These are phyloP conservation scores for Diplodia corticola DNA, from an alignment of 2,329 filamentous ascomycete genomes.

Conservation along the genomic window DNA sequence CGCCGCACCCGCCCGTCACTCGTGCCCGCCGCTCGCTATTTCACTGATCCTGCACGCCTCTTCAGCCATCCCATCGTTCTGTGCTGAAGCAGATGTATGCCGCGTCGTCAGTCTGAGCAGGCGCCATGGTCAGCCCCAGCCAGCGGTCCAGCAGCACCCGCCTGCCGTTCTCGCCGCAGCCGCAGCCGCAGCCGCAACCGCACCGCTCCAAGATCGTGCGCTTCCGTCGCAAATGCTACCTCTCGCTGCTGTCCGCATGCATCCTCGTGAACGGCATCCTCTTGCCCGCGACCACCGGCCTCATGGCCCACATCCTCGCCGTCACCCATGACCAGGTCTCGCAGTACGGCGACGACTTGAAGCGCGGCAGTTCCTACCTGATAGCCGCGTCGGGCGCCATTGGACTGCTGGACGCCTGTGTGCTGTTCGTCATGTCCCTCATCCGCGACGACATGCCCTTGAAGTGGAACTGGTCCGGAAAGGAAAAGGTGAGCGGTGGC, in stretches of 20 bases:
- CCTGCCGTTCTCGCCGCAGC: neutral
- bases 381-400: neutral
- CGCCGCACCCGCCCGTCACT: neutral
- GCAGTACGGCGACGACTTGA: neutral
- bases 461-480: slow-evolving; percentile 11
- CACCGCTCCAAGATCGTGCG: neutral
- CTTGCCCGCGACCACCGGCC: slow-evolving; percentile 10
- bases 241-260: neutral
- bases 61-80: neutral
- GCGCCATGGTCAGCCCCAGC: slow-evolving; percentile 11
- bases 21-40: neutral
- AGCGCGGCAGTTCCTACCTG: slow-evolving; percentile 1
- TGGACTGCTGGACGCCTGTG: neutral
- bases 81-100: neutral
- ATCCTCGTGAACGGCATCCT: slow-evolving; percentile 7
- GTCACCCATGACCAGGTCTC: slow-evolving; percentile 9
- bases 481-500: slow-evolving; percentile 5
- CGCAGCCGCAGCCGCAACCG: neutral
- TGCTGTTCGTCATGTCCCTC: neutral
- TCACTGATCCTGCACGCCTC: neutral
- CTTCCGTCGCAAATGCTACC: slow-evolving; percentile 3
- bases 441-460: neutral
- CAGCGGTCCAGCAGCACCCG: slow-evolving; percentile 1
- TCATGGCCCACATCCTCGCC: slow-evolving; percentile 9
- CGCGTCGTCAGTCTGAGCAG: neutral